Base-by-base conservation (phyloP, 1,284 basidiomycete genomes). In the Papiliotrema flavescens region DNA sequence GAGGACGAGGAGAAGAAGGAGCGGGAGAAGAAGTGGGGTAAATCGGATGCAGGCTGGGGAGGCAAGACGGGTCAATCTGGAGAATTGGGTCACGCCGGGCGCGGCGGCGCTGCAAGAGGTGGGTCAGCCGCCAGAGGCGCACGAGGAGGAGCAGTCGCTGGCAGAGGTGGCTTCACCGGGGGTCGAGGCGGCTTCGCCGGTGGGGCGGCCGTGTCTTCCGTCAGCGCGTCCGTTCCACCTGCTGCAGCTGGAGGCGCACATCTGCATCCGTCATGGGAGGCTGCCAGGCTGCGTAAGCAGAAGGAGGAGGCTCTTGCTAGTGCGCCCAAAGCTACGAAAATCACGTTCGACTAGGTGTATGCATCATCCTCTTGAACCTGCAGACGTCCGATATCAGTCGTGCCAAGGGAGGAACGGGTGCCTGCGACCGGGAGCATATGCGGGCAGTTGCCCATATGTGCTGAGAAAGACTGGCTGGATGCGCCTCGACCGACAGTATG, bases 231-330 rank as follows among this genome's bases (percentile, higher is more conserved):
- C 6, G 13, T 39, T 5, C 6, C 14, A 40, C 49, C 54, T 15
- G 49, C 51, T n/a, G 44, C 49, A 2, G 39, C 44, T 15, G 44
- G 54, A 15, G 57, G 54, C n/a, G 50, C 53, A 59, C 79, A 82
- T 28, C 63, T 93, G 54, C 93, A 96, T 77, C 93, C 92, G 2
- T 92, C 89, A 19, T 96, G 93, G 92, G 89, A 89, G 75, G 92
- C 92, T 3, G 95, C 93, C 76, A 82, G 81, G 74, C 84, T 83
- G 69, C 75, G 87, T 56, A 88, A 87, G 71, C 85, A 88, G 75
- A 76, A 73, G 58, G 73, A 77, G 62, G 73, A 68, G 0, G 61
- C 63, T 23, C 28, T 32, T 32, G 28, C 28, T 11, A 32, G 28
- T 32, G 68, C 67, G 40, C 74, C 74, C 8, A 79, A 80, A 50